A percentile compares a stretch with the other conserved stretches of the same genome.
Evolutionary conservation across 139 green algal species (phyloP).

Genomic region (Chlorella sp.): DNA sequence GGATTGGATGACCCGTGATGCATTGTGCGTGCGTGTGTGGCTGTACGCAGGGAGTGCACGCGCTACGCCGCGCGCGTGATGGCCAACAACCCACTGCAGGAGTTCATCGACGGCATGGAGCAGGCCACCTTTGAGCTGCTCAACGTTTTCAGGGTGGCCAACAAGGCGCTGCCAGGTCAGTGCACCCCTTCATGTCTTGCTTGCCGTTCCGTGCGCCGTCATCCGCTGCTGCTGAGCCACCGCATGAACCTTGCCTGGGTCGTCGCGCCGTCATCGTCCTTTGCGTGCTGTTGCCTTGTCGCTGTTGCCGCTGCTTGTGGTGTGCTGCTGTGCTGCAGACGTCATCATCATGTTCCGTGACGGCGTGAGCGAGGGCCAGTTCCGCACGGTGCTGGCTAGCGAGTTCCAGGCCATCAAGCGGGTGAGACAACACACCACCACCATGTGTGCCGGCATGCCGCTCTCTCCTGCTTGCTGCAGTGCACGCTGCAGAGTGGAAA

Average conservation of each 20-base stretch:
- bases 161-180: background rate
- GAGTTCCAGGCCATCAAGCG: constrained; percentile 40
- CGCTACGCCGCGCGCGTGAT: background rate
- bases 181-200: background rate
- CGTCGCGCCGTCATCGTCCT: background rate
- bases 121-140: background rate
- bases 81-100: background rate
- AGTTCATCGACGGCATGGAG: background rate
- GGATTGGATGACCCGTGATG: background rate
- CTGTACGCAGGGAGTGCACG: background rate
- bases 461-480: too few relatives aligned
- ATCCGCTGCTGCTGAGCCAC: background rate
- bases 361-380: constrained; percentile 81
- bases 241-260: background rate
- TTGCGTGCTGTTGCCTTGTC: background rate
- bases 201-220: too few relatives aligned
- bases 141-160: background rate
- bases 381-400: constrained; percentile 55
- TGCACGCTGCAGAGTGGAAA: too few relatives aligned
- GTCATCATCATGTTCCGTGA: constrained; percentile 50
- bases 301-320: background rate
- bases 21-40: background rate
- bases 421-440: too few relatives aligned
- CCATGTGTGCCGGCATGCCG: too few relatives aligned
- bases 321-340: too few relatives aligned